Base-by-base conservation (phyloP, 306 rosid genomes). In the Begonia loranthoides region DNA sequence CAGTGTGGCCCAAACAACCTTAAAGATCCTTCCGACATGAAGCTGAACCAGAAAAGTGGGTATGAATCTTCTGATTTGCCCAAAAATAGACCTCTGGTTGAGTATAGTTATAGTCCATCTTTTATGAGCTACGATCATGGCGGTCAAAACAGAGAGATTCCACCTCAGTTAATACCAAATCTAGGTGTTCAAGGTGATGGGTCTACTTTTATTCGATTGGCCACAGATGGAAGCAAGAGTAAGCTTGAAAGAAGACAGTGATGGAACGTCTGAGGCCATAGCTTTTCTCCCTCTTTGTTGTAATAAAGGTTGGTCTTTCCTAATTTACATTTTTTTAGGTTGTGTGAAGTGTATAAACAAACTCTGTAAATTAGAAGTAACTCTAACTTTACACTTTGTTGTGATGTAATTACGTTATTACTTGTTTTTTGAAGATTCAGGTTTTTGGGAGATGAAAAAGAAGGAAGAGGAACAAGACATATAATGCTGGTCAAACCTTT, bases 151-250 rank as follows among this genome's bases (percentile, higher is more conserved):
- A 63, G 72, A 34, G 93, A 82, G 60, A 76, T 56, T 49, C 60
- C 81, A 21, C 66, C 79, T 22, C 95, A 77, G 17, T 52, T 77
- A 58, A 64, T 73, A 57, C 80, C 93, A 1, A 79, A 73, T 68
- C 46, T 73, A 59, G 89, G 70, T 52, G 59, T 70, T 13, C 93
- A 75, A 75, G 82, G 73, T 73, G 93, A 79, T 65, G 75, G 63
- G 52, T 62, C 93, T 57, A 77, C 87, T 28, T 75, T 75, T 38
- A 54, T 73, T 67, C 68, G 70, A 57, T 59, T 64, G 41, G 41
- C 78, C 46, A n/a, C 79, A 68, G 84, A 77, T 62, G 12, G 12
- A 73, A 71, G 76, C 72, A 79, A 75, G 61, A 72, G 67, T 62
- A 77, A 76, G 58, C 40, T 71, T 41, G 77, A 71, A 56, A 65